These are phyloP conservation scores for Fusarium ambrosium DNA, from an alignment of 2,329 filamentous ascomycete genomes.

Conservation along the genomic window DNA sequence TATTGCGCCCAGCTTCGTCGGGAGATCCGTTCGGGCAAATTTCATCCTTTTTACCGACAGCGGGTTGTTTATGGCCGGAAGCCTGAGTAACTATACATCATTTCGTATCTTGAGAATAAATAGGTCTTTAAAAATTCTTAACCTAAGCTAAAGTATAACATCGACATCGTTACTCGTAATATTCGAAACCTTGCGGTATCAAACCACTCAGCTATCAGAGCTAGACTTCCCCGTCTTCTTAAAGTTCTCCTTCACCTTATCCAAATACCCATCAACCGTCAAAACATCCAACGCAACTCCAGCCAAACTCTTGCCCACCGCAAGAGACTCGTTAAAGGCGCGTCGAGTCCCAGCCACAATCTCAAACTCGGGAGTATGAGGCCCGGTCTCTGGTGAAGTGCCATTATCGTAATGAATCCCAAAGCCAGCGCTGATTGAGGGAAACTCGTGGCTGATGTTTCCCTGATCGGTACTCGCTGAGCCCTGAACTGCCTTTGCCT, in stretches of 20 bases:
- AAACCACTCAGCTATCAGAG: not conserved
- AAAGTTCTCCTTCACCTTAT: not conserved
- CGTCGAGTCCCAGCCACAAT: not conserved
- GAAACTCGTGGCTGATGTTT: not conserved
- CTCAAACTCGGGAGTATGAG: not conserved
- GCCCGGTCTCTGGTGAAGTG: not conserved
- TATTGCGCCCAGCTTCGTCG: slow-evolving; percentile 53
- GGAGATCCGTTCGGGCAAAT: slow-evolving; percentile 47
- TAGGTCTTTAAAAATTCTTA: not conserved
- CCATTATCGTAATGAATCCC: not conserved
- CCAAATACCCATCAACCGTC: not conserved
- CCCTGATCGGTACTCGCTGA: not conserved
- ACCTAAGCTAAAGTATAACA: not conserved
- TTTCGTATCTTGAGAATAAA: not conserved
- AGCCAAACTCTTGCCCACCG: not conserved
- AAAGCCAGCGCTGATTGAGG: not conserved
- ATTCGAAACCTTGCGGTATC: not conserved
- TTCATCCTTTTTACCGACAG: slow-evolving; percentile 49
- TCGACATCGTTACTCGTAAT: not conserved
- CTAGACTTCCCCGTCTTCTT: not conserved
- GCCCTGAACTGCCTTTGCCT: not conserved
- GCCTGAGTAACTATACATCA: slow-evolving; percentile 17
- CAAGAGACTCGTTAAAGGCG: not conserved
- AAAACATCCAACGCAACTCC: not conserved
- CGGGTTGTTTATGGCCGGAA: slow-evolving; percentile 46